Percentiles rank a stretch among this genome's conserved stretches.
phyloP scores from a whole-genome alignment of 2,329 filamentous ascomycete genomes.

The Nothophaeocryptopus gaeumannii region DNA sequence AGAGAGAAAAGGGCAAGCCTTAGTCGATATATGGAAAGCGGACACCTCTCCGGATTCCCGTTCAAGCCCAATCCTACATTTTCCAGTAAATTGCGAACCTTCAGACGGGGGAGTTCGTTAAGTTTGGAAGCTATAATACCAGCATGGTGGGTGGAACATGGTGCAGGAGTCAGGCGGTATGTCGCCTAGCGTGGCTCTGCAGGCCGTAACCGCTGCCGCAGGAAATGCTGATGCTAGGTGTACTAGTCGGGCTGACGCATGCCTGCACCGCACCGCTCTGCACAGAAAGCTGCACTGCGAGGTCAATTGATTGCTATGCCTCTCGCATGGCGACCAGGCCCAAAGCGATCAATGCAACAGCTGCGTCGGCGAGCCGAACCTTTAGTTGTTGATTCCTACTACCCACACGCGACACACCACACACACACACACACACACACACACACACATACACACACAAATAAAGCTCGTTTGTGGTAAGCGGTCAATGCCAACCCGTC shows the following conservation, averaged over 20 bases:
- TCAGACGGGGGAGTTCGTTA: conserved; percentile 17
- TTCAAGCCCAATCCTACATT: conserved; percentile 15
- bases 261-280: conserved; percentile 12
- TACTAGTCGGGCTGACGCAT: conserved; percentile 18
- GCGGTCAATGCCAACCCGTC: conserved; percentile 14
- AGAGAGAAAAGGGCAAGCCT: conserved; percentile 1
- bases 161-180: conserved; percentile 24
- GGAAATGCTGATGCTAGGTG: conserved; percentile 17
- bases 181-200: conserved; percentile 22
- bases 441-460: not conserved
- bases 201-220: conserved; percentile 14
- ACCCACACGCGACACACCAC: not conserved
- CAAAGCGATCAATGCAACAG: conserved; percentile 20
- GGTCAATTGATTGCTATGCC: conserved; percentile 12
- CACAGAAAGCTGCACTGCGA: conserved; percentile 17
- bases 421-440: not conserved
- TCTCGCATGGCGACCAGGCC: conserved; percentile 13
- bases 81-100: conserved; percentile 22
- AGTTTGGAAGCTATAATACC: conserved; percentile 20
- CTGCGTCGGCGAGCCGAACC: conserved; percentile 21
- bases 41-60: conserved; percentile 2
- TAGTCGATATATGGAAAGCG: conserved; percentile 6
- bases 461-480: not conserved
- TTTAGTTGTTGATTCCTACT: conserved; percentile 4
- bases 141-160: conserved; percentile 19